Evolutionary conservation across 768 basidiomycete species (phyloP).

Genomic region (Pleurotus citrinopileatus): DNA sequence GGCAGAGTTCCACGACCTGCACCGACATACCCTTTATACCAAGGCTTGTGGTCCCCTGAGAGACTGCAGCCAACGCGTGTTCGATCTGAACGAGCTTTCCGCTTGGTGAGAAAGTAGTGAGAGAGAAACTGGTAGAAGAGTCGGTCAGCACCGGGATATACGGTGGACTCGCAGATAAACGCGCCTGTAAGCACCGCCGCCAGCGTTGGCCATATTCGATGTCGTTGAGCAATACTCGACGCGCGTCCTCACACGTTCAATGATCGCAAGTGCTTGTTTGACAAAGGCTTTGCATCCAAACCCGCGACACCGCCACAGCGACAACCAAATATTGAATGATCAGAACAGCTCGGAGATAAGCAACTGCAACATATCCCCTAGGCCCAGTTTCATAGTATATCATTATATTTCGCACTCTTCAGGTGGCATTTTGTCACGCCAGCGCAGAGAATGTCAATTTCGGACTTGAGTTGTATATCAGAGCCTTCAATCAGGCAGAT

Average conservation of each 20-base stretch:
- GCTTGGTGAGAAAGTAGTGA: conserved; percentile 99
- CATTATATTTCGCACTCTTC: too few relatives aligned
- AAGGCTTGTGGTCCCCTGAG: conserved; percentile 92
- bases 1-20: conserved; percentile 10
- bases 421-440: too few relatives aligned
- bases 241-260: conserved; percentile 4
- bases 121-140: conserved; percentile 73
- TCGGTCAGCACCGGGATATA: conserved; percentile 1
- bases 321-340: background rate
- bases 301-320: conserved; percentile 1
- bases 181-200: conserved; percentile 79
- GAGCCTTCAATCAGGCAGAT: too few relatives aligned
- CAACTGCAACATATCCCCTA: too few relatives aligned
- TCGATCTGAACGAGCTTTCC: conserved; percentile 99
- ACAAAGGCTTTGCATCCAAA: background rate
- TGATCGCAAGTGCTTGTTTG: background rate
- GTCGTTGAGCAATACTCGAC: background rate
- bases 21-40: conserved; percentile 87
- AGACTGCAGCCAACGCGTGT: conserved; percentile 96
- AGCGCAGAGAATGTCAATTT: too few relatives aligned
- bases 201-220: conserved; percentile 67
- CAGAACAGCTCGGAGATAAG: background rate
- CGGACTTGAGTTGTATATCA: too few relatives aligned
- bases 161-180: conserved; percentile 15
- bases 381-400: too few relatives aligned